phyloP scores from a whole-genome alignment of 495 filamentous ascomycete species.

The Collariella sp. region DNA sequence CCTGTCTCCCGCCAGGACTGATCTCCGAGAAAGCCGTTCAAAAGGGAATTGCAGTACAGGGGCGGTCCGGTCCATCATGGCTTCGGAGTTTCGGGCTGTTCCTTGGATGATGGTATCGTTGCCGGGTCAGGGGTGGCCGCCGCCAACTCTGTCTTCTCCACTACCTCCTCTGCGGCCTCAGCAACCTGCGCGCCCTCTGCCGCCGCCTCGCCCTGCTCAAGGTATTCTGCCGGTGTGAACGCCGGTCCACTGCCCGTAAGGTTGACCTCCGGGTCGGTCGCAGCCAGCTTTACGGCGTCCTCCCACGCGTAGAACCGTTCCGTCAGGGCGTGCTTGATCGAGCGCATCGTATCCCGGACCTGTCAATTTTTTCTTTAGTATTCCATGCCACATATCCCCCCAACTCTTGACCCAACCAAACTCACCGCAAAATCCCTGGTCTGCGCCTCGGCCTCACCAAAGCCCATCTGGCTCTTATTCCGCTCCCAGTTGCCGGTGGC shows the following conservation, averaged over 20 bases:
- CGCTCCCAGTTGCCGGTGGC: slow-evolving; percentile 66
- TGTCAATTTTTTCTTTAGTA: slow-evolving; percentile 23
- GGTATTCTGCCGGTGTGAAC: slow-evolving; percentile 38
- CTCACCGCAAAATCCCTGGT: slow-evolving; percentile 56
- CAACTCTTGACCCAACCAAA: neutral
- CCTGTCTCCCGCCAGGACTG: neutral
- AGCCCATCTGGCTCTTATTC: slow-evolving; percentile 52
- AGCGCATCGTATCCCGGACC: slow-evolving; percentile 63
- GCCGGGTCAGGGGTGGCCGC: slow-evolving; percentile 5
- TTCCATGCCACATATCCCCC: neutral
- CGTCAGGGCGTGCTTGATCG: slow-evolving; percentile 75
- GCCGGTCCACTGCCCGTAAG: slow-evolving; percentile 40
- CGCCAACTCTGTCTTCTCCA: slow-evolving; percentile 1
- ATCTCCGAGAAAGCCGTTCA: neutral
- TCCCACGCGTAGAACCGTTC: slow-evolving; percentile 89
- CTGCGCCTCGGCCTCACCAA: slow-evolving; percentile 56
- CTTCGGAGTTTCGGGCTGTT: slow-evolving; percentile 14
- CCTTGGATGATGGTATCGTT: slow-evolving; percentile 15
- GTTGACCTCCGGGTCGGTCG: slow-evolving; percentile 57
- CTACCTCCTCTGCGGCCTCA: slow-evolving; percentile 1
- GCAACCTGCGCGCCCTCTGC: slow-evolving; percentile 3
- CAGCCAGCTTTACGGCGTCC: slow-evolving; percentile 65
- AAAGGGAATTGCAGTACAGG: neutral
- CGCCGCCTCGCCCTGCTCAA: slow-evolving; percentile 25
- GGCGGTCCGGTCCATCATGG: slow-evolving; percentile 9